Evolutionary conservation across 2,329 filamentous ascomycete genomes (phyloP).

Genomic region (Huntiella omanensis): DNA sequence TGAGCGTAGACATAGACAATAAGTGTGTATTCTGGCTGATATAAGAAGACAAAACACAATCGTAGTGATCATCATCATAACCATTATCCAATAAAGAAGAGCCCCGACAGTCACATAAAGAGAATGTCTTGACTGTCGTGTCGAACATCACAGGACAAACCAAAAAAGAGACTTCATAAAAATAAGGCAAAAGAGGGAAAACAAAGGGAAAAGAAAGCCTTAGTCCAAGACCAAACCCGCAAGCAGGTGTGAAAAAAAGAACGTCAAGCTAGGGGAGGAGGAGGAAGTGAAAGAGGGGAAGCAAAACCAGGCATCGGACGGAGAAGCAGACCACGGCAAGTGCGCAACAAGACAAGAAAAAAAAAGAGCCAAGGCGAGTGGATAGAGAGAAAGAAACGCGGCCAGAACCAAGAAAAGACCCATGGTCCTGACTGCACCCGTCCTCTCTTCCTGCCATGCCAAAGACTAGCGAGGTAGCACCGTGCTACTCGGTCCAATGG

Average conservation of each 20-base stretch:
- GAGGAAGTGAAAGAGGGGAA: neutral
- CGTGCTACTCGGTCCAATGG: neutral
- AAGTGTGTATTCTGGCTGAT: neutral
- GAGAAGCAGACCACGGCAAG: neutral
- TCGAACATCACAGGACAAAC: neutral
- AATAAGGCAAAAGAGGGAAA: neutral
- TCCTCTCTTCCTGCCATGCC: too few species aligned
- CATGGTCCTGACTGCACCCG: neutral
- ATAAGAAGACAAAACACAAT: constrained; percentile 4
- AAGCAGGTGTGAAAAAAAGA: neutral
- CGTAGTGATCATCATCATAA: constrained; percentile 3
- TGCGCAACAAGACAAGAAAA: constrained; percentile 1
- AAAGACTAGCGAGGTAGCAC: too few species aligned
- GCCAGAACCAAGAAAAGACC: neutral
- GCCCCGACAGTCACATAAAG: neutral
- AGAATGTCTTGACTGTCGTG: neutral
- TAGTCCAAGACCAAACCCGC: neutral
- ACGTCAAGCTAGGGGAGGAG: neutral
- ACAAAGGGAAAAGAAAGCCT: neutral
- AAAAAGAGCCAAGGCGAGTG: neutral
- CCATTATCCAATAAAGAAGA: neutral
- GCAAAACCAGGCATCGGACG: neutral
- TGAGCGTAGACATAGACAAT: neutral
- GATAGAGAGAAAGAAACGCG: neutral
- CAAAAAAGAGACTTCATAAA: neutral